Conservation (phyloP, 805 yeast species). For the Kazachstania taianensis region DNA sequence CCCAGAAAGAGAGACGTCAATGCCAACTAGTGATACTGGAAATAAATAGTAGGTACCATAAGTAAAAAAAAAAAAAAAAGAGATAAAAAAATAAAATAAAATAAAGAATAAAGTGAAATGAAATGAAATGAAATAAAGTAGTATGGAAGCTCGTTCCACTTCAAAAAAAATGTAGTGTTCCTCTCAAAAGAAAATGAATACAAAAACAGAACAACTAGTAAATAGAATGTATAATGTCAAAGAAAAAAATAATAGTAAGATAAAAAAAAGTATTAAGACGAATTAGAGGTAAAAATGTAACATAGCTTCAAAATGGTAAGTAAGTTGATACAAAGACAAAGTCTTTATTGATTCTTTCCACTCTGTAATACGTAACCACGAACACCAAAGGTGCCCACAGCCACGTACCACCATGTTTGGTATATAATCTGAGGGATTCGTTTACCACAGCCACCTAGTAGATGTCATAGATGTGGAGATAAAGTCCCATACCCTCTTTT, state of each 20-base stretch:
- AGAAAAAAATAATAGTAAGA: background rate
- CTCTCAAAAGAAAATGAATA: too few species aligned
- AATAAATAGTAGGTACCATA: background rate
- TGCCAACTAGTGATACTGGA: too few species aligned
- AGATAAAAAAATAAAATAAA: background rate
- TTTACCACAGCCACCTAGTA: slow-evolving; percentile 39
- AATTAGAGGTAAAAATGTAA: too few species aligned
- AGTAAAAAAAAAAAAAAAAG: background rate
- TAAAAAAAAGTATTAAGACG: slow-evolving; percentile 1
- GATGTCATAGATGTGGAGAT: slow-evolving; percentile 39
- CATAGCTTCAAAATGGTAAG: slow-evolving; percentile 28
- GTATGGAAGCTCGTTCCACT: too few species aligned
- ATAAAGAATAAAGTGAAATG: slow-evolving; percentile 1
- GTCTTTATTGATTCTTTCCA: slow-evolving; percentile 10
- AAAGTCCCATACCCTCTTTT: slow-evolving; percentile 33
- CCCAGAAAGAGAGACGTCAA: slow-evolving; percentile 3
- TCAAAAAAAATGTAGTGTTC: too few species aligned
- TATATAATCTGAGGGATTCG: slow-evolving; percentile 40
- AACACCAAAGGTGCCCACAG: slow-evolving; percentile 8
- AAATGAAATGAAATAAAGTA: too few species aligned
- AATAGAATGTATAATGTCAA: background rate
- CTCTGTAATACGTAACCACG: slow-evolving; percentile 25
- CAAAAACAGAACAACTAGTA: background rate
- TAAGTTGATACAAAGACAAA: slow-evolving; percentile 9
- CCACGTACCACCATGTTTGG: slow-evolving; percentile 7